Percentiles rank a stretch among this genome's conserved stretches.
Evolutionary conservation across 148 eudicot genomes (phyloP).

Genomic region (Silene uniflora): DNA sequence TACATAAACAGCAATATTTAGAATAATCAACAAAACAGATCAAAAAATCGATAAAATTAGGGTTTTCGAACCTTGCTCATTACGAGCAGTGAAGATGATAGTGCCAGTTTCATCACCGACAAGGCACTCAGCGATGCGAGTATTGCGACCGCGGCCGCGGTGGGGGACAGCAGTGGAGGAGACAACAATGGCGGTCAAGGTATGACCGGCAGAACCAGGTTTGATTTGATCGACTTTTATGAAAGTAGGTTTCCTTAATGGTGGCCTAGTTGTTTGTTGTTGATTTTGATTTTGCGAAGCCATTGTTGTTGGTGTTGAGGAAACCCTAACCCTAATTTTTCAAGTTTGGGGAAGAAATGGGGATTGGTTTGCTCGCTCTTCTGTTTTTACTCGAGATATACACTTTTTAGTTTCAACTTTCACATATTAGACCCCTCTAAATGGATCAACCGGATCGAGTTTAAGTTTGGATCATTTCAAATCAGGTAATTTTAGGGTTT

Average conservation of each 20-base stretch:
- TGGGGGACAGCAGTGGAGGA: slow-evolving; percentile 31
- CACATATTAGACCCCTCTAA: too few species aligned
- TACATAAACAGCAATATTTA: not conserved
- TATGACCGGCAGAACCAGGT: slow-evolving; percentile 42
- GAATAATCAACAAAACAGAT: not conserved
- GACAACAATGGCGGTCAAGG: slow-evolving; percentile 34
- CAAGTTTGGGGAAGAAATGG: not conserved
- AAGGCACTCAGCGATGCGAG: slow-evolving; percentile 47
- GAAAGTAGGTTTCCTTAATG: slow-evolving; percentile 43
- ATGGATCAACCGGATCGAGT: too few species aligned
- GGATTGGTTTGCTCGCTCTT: not conserved
- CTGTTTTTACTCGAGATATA: not conserved
- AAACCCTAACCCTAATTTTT: slow-evolving; percentile 10
- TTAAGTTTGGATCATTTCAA: too few species aligned
- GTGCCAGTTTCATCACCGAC: slow-evolving; percentile 45
- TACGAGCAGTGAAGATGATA: slow-evolving; percentile 51
- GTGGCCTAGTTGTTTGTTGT: slow-evolving; percentile 18
- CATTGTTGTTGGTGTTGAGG: not conserved
- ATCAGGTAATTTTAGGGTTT: too few species aligned
- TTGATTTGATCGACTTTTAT: slow-evolving; percentile 36
- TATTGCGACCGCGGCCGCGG: slow-evolving; percentile 18
- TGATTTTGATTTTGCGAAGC: not conserved
- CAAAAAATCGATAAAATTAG: not conserved
- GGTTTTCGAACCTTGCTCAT: slow-evolving; percentile 40
- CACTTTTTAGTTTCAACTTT: too few species aligned